Evolutionary conservation across 257 asterid genomes (phyloP).

Genomic region (Forsythia suspensa): DNA sequence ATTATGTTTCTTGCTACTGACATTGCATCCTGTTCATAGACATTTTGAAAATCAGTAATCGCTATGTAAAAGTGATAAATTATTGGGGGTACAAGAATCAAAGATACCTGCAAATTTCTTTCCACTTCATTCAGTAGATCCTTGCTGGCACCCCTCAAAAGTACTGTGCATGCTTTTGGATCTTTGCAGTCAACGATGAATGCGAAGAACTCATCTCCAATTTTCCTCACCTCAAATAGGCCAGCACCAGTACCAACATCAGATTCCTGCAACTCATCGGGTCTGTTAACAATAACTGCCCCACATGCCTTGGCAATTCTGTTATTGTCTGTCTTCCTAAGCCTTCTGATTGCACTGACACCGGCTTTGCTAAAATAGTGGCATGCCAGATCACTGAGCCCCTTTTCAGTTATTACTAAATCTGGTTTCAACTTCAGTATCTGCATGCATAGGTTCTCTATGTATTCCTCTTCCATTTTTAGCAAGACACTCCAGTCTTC

Average conservation of each 20-base stretch:
- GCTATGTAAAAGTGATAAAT: not conserved
- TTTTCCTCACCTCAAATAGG: constrained; percentile 86
- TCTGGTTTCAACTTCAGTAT: constrained; percentile 86
- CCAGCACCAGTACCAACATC: constrained; percentile 97
- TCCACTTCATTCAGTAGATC: constrained; percentile 97
- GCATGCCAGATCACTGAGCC: constrained; percentile 90
- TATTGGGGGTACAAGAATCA: not conserved
- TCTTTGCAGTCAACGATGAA: constrained; percentile 86
- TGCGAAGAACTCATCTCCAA: constrained; percentile 89
- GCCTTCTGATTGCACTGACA: constrained; percentile 94
- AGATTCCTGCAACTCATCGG: constrained; percentile 97
- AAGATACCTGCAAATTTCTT: constrained; percentile 84
- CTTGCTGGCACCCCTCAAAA: constrained; percentile 96
- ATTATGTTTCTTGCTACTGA: constrained; percentile 94
- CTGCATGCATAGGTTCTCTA: constrained; percentile 71
- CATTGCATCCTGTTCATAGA: constrained; percentile 79
- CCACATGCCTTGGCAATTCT: constrained; percentile 98
- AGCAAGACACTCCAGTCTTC: constrained; percentile 92
- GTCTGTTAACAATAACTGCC: constrained; percentile 89
- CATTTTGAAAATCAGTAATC: constrained; percentile 9
- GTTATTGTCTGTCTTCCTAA: constrained; percentile 85
- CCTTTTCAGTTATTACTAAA: constrained; percentile 86
- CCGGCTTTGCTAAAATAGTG: constrained; percentile 92
- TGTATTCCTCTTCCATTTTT: constrained; percentile 96
- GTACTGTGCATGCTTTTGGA: constrained; percentile 93